Base-by-base conservation (phyloP, 305 asterid species). In the Fraxinus sp. region DNA sequence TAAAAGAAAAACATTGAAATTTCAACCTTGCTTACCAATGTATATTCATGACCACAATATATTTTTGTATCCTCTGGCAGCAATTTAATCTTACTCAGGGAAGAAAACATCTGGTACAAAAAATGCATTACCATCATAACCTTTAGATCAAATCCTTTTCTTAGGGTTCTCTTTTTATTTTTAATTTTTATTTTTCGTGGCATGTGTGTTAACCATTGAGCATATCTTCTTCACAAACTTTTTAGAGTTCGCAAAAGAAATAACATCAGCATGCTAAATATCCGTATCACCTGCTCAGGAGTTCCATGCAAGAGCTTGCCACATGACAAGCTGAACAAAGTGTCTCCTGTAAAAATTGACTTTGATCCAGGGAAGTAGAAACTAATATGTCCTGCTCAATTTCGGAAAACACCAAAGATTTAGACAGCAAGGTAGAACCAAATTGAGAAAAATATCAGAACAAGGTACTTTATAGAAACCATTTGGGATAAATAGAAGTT, bases 221-320 rank as follows among this genome's bases (percentile, higher is more conserved):
- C 74, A 3, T 1, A 9, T 26, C 37, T 68, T 68, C 28, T 4
- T 74, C 22, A 26, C 82, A 71, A 75, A 76, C 46, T 24, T 24
- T 79, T 76, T 10, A 64, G 28, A 87, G 64, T 76, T 78, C 46
- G 70, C 26, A 73, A 84, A 74, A 77, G 30, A 74, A 76, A 37
- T n/a, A 33, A 55, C 16, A 33, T 41, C 18, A 70, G 22, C 7
- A 14, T 75, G 36, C 59, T 49, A 14, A 30, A 74, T n/a, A 13
- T 59, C 32, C 36, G n/a, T n/a, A n/a, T n/a, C n/a, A n/a, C 99
- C 97, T 94, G 94, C 82, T 91, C 87, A 3, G 98, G 94, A 73
- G 97, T 94, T 90, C 98, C 98, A 82, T 96, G 98, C 71, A 93
- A 94, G 81, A 92, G 94, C 87, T 93, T 93, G 75, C 99, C 99